phyloP scores from a whole-genome alignment of 192 early-diverging fungal genomes.

The Coemansia sp. region DNA sequence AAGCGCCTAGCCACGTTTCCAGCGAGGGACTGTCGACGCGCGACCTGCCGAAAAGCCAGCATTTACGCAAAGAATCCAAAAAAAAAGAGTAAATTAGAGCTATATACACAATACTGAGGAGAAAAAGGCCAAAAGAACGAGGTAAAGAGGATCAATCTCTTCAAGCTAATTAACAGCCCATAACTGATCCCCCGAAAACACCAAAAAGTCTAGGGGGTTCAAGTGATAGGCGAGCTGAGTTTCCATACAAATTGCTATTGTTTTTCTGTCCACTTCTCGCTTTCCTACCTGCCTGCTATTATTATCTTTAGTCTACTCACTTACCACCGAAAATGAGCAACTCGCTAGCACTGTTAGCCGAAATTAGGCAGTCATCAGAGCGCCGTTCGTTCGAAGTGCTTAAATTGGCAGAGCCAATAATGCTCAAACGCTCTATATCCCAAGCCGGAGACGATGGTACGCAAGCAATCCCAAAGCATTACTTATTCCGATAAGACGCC shows the following conservation, averaged over 20 bases:
- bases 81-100: neutral
- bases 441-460: constrained; percentile 26
- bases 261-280: neutral
- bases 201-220: too few species aligned
- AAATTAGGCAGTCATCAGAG: constrained; percentile 51
- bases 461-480: too few species aligned
- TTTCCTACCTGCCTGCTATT: neutral
- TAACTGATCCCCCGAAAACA: neutral
- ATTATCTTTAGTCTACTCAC: neutral
- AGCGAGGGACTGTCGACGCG: neutral
- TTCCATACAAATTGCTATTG: too few species aligned
- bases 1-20: neutral
- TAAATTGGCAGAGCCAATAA: constrained; percentile 41
- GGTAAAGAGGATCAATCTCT: neutral
- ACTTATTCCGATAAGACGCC: too few species aligned
- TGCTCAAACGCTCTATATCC: constrained; percentile 17
- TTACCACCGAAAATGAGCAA: constrained; percentile 22
- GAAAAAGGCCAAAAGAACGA: neutral
- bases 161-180: neutral
- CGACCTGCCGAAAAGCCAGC: neutral
- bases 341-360: constrained; percentile 26
- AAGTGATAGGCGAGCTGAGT: too few species aligned
- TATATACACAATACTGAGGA: neutral
- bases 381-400: constrained; percentile 45
- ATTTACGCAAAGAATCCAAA: neutral